These are phyloP conservation scores for Aegle marmelos DNA, from an alignment of 345 rosid species.

Conservation along the genomic window DNA sequence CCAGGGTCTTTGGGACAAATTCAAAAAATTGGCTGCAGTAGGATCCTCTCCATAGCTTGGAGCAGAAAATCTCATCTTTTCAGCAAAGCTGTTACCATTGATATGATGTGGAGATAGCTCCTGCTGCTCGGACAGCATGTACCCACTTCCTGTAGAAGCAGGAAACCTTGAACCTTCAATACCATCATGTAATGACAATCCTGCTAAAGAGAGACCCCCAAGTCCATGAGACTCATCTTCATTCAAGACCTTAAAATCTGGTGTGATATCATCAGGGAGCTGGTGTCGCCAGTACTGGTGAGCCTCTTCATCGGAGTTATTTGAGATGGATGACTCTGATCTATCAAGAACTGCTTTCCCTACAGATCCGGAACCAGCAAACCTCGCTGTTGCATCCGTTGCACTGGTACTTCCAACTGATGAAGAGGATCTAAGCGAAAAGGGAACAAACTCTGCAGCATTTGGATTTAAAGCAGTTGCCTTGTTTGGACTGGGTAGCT, in stretches of 20 bases:
- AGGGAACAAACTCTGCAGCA: conserved; percentile 95
- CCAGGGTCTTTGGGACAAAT: conserved; percentile 62
- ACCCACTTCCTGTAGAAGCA: conserved; percentile 51
- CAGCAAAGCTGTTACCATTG: conserved; percentile 54
- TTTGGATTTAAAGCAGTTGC: conserved; percentile 82
- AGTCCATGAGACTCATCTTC: conserved; percentile 71
- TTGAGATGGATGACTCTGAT: conserved; percentile 68
- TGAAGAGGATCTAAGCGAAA: conserved; percentile 56
- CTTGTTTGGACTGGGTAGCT: conserved; percentile 50
- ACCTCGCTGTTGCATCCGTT: conserved; percentile 42
- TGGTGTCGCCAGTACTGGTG: conserved; percentile 90
- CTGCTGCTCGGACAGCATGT: conserved; percentile 41
- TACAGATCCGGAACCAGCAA: conserved; percentile 44
- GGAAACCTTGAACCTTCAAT: conserved; percentile 52
- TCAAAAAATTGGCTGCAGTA: conserved; percentile 40
- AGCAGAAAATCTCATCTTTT: conserved; percentile 53
- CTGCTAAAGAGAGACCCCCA: conserved; percentile 64
- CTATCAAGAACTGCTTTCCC: conserved; percentile 74
- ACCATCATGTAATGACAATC: conserved; percentile 64
- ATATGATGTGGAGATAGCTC: conserved; percentile 48
- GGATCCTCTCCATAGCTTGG: conserved; percentile 67
- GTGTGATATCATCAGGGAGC: conserved; percentile 96
- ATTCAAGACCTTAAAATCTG: conserved; percentile 76
- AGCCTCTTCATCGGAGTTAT: conserved; percentile 90
- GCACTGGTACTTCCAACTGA: conserved; percentile 47